Conservation (phyloP, 108 stramenopile genomes). For the Epithemia pelagica region DNA sequence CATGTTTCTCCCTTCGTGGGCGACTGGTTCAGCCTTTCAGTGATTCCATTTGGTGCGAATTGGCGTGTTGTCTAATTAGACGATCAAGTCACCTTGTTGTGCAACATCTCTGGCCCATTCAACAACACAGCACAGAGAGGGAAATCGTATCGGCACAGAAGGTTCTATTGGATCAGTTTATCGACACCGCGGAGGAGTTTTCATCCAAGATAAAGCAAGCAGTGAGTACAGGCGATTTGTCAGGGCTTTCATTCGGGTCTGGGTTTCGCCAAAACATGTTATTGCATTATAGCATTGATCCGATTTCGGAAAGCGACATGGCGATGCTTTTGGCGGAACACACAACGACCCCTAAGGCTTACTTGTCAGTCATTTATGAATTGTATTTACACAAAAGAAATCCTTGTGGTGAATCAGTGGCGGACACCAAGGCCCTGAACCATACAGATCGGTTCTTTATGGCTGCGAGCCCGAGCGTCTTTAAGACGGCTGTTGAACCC, state of each 20-base stretch:
- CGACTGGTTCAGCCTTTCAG: constrained; percentile 20
- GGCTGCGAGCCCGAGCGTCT: no score
- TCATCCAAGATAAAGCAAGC: neutral
- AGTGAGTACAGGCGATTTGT: neutral
- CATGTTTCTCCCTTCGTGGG: constrained; percentile 16
- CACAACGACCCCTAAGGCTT: neutral
- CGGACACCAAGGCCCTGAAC: no score
- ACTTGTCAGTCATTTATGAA: neutral
- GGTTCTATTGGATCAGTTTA: neutral
- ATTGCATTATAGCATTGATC: neutral
- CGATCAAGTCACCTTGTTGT: constrained; percentile 9
- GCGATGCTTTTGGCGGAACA: neutral
- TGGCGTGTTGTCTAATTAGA: constrained; percentile 22
- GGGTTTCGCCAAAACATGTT: neutral
- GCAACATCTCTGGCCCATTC: neutral
- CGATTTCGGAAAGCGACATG: neutral
- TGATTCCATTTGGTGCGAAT: constrained; percentile 30
- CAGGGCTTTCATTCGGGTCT: constrained; percentile 1
- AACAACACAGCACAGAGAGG: neutral
- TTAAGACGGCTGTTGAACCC: neutral
- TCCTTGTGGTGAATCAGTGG: no score
- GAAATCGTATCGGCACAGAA: neutral
- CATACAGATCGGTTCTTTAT: neutral
- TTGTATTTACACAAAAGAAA: neutral
- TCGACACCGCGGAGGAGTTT: neutral